Conservation (phyloP, 1,139 yeast species). For the Pichia sp. region DNA sequence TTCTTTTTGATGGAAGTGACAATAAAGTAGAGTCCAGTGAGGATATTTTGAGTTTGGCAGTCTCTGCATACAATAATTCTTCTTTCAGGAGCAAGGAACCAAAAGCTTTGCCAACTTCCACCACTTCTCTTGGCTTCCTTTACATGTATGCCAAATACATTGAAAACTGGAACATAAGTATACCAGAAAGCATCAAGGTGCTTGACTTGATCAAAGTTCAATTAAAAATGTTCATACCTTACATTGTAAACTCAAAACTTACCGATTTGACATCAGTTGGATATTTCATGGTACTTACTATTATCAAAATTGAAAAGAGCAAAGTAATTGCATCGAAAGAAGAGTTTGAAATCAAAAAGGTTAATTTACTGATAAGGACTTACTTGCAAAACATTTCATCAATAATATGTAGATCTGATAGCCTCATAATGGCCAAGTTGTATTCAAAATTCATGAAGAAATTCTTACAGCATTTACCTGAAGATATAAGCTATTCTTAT, state of each 20-base stretch:
- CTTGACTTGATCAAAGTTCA: constrained; percentile 26
- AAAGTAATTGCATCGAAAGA: background rate
- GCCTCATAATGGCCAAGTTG: constrained; percentile 16
- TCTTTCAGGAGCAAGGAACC: constrained; percentile 15
- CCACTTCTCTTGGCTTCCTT: constrained; percentile 32
- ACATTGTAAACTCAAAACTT: constrained; percentile 22
- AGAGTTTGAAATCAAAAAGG: background rate
- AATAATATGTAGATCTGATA: background rate
- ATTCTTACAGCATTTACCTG: constrained; percentile 53
- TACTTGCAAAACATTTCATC: constrained; percentile 44
- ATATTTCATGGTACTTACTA: constrained; percentile 20
- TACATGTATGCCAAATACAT: constrained; percentile 27
- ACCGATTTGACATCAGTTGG: constrained; percentile 18
- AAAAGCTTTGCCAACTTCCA: constrained; percentile 27
- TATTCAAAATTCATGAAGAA: constrained; percentile 51
- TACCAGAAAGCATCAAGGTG: constrained; percentile 12
- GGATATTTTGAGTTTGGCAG: constrained; percentile 36
- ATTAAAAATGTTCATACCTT: constrained; percentile 27
- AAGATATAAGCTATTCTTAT: constrained; percentile 54
- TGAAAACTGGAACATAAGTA: constrained; percentile 12
- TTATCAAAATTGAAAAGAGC: constrained; percentile 5
- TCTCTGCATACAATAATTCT: constrained; percentile 33
- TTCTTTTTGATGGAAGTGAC: constrained; percentile 26
- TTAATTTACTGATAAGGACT: constrained; percentile 26
- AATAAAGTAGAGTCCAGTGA: constrained; percentile 23